Evolutionary conservation across 306 rosid species (phyloP), one percentile per base, ranked within the genome.

Genomic region (Oxytropis ochrocephala): DNA sequence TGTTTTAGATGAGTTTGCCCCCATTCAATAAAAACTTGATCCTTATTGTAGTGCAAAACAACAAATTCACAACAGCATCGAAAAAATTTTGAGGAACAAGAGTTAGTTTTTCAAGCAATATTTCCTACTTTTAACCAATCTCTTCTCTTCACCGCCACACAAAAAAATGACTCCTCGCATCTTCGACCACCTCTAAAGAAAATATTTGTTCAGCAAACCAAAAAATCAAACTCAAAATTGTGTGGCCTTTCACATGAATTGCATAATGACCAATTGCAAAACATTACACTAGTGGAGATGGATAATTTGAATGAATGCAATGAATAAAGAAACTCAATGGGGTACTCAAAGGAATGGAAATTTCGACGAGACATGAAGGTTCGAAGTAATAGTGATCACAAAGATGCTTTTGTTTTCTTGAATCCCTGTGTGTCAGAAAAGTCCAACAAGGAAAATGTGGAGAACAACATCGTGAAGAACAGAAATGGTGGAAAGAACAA

Each of bases 381-480:
- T 38, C 16, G 36, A 24, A 53, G 59, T 11, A 53, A 27, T 3
- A 27, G 17, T n/a, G n/a, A n/a, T 13, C 9, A 6, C 6, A 27
- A 58, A 4, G 46, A 16, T 14, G 13, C 46, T 33, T 33, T 58
- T 8, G 13, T 13, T 35, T 7, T 58, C 39, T 14, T 33, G 46
- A n/a, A 33, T 8, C 46, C 8, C 16, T 5, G 13, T 3, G 44
- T 16, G 41, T 4, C 21, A 4, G 11, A 5, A 58, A 14, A 8
- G n/a, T 80, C 91, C 19, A 87, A 77, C 7, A 86, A 91, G 11
- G 78, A 74, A 44, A 88, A 83, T 79, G 51, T n/a, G 18, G 51
- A 46, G 5, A 46, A 46, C 17, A 2, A 2, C 29, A 11, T 8
- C 0, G 13, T 14, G 4, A 16, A 16, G 11, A 58, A 33, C 29